Percentiles rank a stretch among this genome's conserved stretches.
Evolutionary conservation across 208 protist species (phyloP).

Genomic region (Leishmania turanica): DNA sequence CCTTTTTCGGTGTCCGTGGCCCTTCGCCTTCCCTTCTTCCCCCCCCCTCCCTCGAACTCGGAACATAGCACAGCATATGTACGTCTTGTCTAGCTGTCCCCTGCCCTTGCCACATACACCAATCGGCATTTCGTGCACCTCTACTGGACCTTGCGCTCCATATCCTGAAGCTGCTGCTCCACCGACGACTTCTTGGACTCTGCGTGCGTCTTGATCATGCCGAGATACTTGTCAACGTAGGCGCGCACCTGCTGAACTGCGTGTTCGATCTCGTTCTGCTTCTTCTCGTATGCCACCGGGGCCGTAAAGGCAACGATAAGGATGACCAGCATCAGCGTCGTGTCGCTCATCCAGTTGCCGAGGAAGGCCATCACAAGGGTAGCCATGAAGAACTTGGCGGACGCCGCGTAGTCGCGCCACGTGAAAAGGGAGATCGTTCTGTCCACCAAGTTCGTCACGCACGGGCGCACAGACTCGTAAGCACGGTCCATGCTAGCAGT

Average conservation of each 20-base stretch:
- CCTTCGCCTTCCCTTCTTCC: neutral
- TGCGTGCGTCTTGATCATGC: conserved; percentile 38
- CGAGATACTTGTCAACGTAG: conserved; percentile 54
- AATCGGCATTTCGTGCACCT: neutral
- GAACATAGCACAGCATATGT: neutral
- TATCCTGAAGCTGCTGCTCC: conserved; percentile 30
- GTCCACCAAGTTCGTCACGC: conserved; percentile 35
- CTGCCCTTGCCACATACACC: neutral
- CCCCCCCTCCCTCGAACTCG: neutral
- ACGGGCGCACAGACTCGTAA: conserved; percentile 57
- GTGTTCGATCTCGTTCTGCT: conserved; percentile 66
- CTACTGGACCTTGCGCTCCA: conserved; percentile 47
- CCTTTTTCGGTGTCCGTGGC: neutral
- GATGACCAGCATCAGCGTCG: conserved; percentile 41
- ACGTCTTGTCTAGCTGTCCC: neutral
- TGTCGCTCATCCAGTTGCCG: conserved; percentile 79
- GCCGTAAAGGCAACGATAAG: conserved; percentile 52
- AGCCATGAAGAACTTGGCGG: conserved; percentile 46
- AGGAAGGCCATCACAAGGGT: conserved; percentile 60
- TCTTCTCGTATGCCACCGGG: conserved; percentile 74
- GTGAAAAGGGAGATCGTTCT: conserved; percentile 44
- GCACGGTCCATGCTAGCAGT: conserved; percentile 42
- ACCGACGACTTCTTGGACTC: conserved; percentile 25
- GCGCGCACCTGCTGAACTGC: conserved; percentile 30
- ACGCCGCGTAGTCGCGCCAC: conserved; percentile 58